Base-by-base conservation (phyloP, 108 stramenopile species). In the Cyclostephanos tholiformis region DNA sequence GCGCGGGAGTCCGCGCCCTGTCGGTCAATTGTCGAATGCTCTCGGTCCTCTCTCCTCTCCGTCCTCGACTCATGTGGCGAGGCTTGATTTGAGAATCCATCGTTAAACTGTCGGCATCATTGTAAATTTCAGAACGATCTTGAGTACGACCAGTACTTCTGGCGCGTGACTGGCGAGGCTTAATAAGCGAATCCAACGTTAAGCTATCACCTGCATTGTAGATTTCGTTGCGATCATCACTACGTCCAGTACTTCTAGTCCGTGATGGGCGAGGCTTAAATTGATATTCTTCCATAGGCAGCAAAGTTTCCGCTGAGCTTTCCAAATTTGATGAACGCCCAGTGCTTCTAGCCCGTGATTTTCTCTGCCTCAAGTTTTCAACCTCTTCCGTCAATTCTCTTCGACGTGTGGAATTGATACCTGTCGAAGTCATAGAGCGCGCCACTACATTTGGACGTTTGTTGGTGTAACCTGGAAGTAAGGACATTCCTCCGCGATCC, bases 11-110 rank as follows among this genome's bases (percentile, higher is more conserved):
- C 30, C 58, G 78, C n/a, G 78, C 78, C 51, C 66, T 65, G 25
- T 69, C 71, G 16, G 71, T 72, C 66, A 79, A 56, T 63, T 72
- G 66, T 14, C 70, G 49, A 35, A 79, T 68, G 52, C 58, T 67
- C 71, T 68, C 70, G 46, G 65, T 79, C 22, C 71, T 65, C 23
- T 72, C 77, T 61, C 77, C 77, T 39, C 59, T 35, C 59, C 77
- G 63, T 35, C 76, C 76, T 44, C 76, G 39, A 36, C 69, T 77
- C 44, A 51, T 65, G 2, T 67, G 44, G 60, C 59, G 59, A 32
- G 59, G 30, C 35, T 30, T 32, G 2, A 60, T 32, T 60, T 27
- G 35, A 60, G 59, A 32, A 35, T 27, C 59, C 32, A 46, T 16
- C 44, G 44, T 46, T 46, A 16, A 3, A 3, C 44, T 46, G 44